Conservation (phyloP, 2,329 filamentous ascomycete genomes). For the Botrytis elliptica region DNA sequence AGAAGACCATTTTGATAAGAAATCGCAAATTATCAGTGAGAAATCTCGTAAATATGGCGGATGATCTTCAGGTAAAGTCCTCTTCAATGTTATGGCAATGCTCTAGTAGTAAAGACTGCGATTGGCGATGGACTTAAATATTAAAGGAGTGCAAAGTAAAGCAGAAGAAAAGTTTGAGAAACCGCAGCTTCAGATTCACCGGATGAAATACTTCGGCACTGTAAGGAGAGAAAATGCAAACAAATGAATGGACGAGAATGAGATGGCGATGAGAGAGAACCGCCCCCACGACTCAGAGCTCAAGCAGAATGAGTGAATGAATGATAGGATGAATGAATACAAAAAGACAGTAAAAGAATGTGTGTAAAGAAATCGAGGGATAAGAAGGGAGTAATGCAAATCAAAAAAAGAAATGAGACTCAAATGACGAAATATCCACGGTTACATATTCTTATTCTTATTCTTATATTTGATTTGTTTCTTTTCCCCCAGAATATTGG, state of each 20-base stretch:
- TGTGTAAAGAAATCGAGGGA: not conserved
- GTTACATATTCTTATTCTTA: not conserved
- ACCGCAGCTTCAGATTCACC: not conserved
- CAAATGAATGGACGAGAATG: constrained; percentile 8
- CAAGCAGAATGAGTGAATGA: not conserved
- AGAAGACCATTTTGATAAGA: not conserved
- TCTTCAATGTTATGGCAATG: not conserved
- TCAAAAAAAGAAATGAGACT: not conserved
- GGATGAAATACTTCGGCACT: not conserved
- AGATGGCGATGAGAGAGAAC: not conserved
- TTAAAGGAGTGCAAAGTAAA: not conserved
- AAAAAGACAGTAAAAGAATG: not conserved
- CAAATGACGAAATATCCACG: not conserved
- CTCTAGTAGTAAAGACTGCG: not conserved
- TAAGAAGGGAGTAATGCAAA: not conserved
- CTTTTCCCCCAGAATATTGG: not conserved
- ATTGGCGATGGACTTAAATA: not conserved
- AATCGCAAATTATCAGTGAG: not conserved
- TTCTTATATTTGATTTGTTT: not conserved
- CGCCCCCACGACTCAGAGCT: not conserved
- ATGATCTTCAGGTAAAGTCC: too few species aligned
- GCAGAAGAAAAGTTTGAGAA: not conserved
- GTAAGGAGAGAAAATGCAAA: not conserved
- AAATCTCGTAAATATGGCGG: not conserved
- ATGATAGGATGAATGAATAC: not conserved